Evolutionary conservation across 23 red algal species (phyloP).

Genomic region (Rhodosorus marinus): DNA sequence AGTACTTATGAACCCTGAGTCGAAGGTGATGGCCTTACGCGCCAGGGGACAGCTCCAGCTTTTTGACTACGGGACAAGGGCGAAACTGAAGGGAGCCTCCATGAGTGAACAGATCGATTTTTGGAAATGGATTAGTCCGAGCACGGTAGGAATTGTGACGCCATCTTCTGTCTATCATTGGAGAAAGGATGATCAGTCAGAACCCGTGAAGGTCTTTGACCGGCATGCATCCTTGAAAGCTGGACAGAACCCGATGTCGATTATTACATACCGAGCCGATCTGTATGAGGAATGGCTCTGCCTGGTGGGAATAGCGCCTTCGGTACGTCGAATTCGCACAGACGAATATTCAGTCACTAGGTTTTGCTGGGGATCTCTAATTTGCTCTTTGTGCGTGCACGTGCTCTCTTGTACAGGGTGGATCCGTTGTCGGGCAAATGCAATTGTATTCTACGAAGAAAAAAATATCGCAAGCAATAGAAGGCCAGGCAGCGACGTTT

Average conservation of each 20-base stretch:
- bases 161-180: conserved; percentile 68
- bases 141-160: conserved; percentile 83
- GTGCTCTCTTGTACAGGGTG: conserved; percentile 34
- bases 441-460: conserved; percentile 78
- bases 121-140: conserved; percentile 78
- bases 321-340: conserved; percentile 1
- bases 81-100: conserved; percentile 57
- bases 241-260: too few species aligned
- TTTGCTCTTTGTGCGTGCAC: too few species aligned
- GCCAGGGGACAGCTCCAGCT: conserved; percentile 69
- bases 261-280: conserved; percentile 87
- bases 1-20: conserved; percentile 70
- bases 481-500: conserved; percentile 93
- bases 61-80: conserved; percentile 78
- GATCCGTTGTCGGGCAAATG: conserved; percentile 56
- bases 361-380: too few species aligned
- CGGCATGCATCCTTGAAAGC: conserved; percentile 51
- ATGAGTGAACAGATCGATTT: conserved; percentile 75
- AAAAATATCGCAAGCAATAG: conserved; percentile 79
- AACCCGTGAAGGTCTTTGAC: conserved; percentile 84
- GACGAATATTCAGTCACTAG: too few species aligned
- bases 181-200: conserved; percentile 29
- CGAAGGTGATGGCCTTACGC: conserved; percentile 75
- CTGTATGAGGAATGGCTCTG: conserved; percentile 73
- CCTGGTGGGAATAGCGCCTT: conserved; percentile 58